Evolutionary conservation across 768 basidiomycete genomes (phyloP).

Genomic region (Strobilomyces dryophilus): DNA sequence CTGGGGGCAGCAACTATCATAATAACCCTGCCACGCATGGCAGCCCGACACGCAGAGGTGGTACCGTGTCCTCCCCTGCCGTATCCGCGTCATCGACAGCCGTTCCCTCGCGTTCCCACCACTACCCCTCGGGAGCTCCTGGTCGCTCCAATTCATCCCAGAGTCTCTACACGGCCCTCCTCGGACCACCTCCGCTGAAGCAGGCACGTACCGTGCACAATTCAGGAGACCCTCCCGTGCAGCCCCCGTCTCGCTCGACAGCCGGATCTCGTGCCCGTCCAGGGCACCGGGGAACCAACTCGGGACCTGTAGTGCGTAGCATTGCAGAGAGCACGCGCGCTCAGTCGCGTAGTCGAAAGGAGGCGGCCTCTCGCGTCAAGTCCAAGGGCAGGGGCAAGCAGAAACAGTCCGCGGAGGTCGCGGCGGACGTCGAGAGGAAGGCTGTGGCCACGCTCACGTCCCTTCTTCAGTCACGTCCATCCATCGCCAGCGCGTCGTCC

Average conservation of each 20-base stretch:
- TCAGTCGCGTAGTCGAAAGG: constrained; percentile 40
- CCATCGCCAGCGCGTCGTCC: constrained; percentile 58
- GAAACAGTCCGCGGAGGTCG: constrained; percentile 34
- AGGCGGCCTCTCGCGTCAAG: constrained; percentile 35
- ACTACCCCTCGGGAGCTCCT: constrained; percentile 36
- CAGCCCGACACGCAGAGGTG: constrained; percentile 34
- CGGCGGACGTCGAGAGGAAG: constrained; percentile 67
- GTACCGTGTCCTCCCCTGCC: constrained; percentile 42
- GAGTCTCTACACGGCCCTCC: constrained; percentile 69
- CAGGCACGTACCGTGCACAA: constrained; percentile 79
- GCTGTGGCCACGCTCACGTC: constrained; percentile 79
- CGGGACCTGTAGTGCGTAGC: constrained; percentile 31
- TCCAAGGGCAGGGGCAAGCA: constrained; percentile 44
- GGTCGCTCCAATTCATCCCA: constrained; percentile 42
- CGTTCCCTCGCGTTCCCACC: constrained; percentile 39
- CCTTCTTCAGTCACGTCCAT: constrained; percentile 61
- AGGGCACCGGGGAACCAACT: constrained; percentile 14
- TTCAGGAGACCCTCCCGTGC: constrained; percentile 61
- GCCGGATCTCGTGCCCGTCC: constrained; percentile 30
- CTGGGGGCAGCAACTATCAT: constrained; percentile 41
- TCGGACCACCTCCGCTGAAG: constrained; percentile 72
- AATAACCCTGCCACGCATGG: constrained; percentile 50
- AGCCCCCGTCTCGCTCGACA: constrained; percentile 38
- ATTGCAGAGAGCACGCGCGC: constrained; percentile 47
- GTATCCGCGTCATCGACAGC: constrained; percentile 23